Conservation (phyloP, 108 stramenopile species). For the Cyclotella distinguenda region DNA sequence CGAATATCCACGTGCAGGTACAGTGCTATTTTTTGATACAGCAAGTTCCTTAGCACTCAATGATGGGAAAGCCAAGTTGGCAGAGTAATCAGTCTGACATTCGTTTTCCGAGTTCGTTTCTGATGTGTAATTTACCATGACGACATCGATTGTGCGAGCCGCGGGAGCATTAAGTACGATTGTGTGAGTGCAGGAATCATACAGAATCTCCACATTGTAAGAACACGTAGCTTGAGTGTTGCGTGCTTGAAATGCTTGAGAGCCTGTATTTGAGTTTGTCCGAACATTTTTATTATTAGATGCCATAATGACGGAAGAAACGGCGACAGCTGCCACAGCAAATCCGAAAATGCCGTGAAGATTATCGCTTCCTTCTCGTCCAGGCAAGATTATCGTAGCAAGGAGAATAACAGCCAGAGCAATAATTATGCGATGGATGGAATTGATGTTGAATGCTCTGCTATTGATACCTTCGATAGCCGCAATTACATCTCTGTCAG, state of each 20-base stretch:
- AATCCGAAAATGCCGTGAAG: constrained; percentile 14
- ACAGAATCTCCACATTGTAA: constrained; percentile 46
- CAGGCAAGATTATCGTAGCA: constrained; percentile 1
- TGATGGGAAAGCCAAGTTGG: constrained; percentile 16
- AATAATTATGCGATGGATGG: not conserved
- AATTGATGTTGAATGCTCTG: not conserved
- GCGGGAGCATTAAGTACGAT: constrained; percentile 32
- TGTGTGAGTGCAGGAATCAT: constrained; percentile 30
- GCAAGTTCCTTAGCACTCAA: constrained; percentile 2
- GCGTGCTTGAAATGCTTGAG: not conserved
- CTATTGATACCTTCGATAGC: not conserved
- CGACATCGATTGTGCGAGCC: constrained; percentile 28
- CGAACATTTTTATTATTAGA: constrained; percentile 3
- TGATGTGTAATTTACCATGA: constrained; percentile 14
- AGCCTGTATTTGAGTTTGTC: not conserved
- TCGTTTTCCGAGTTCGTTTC: constrained; percentile 2
- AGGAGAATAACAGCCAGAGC: constrained; percentile 8
- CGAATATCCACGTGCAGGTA: constrained; percentile 1
- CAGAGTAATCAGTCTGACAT: constrained; percentile 20
- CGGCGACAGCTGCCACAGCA: constrained; percentile 20
- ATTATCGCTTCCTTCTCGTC: not conserved
- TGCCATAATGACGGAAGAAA: constrained; percentile 4
- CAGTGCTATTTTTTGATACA: constrained; percentile 13
- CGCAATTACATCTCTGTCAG: not conserved
- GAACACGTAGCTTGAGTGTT: constrained; percentile 28